These are phyloP conservation scores for Penicillium sp. DNA, from an alignment of 2,329 filamentous ascomycete species.

Conservation along the genomic window DNA sequence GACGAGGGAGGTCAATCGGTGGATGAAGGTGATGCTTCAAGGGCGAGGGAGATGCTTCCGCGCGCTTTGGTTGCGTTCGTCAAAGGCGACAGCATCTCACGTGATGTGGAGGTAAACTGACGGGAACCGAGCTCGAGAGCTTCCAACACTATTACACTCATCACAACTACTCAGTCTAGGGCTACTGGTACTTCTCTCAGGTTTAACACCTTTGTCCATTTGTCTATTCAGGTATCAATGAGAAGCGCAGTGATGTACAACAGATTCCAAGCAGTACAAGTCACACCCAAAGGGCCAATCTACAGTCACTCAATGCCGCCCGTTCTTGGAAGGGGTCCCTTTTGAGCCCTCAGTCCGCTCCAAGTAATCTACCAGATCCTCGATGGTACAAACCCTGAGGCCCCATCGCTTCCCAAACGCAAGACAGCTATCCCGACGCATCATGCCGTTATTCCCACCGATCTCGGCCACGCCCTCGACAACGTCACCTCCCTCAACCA, in stretches of 20 bases:
- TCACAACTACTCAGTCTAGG: no score
- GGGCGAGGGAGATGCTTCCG: not conserved
- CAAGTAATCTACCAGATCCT: slow-evolving; percentile 76
- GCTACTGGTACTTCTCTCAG: no score
- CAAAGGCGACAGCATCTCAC: no score
- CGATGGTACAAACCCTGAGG: slow-evolving; percentile 91
- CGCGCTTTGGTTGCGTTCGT: not conserved
- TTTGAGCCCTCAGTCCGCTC: slow-evolving; percentile 65
- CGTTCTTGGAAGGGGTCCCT: slow-evolving; percentile 28
- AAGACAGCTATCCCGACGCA: slow-evolving; percentile 83
- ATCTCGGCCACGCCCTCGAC: slow-evolving; percentile 66
- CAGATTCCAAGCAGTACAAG: no score
- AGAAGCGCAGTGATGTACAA: no score
- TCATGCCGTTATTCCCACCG: slow-evolving; percentile 71
- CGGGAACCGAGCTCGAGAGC: no score
- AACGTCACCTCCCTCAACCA: slow-evolving; percentile 80
- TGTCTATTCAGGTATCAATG: no score
- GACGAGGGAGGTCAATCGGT: not conserved
- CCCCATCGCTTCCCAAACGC: slow-evolving; percentile 85
- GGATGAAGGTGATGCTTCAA: not conserved
- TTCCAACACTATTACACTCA: no score
- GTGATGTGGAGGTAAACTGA: slow-evolving; percentile 8
- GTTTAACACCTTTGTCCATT: no score
- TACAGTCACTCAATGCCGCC: slow-evolving; percentile 36
- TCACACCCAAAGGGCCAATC: no score